These are phyloP conservation scores for Saccharata proteae DNA, from an alignment of 2,329 filamentous ascomycete genomes.

Conservation along the genomic window DNA sequence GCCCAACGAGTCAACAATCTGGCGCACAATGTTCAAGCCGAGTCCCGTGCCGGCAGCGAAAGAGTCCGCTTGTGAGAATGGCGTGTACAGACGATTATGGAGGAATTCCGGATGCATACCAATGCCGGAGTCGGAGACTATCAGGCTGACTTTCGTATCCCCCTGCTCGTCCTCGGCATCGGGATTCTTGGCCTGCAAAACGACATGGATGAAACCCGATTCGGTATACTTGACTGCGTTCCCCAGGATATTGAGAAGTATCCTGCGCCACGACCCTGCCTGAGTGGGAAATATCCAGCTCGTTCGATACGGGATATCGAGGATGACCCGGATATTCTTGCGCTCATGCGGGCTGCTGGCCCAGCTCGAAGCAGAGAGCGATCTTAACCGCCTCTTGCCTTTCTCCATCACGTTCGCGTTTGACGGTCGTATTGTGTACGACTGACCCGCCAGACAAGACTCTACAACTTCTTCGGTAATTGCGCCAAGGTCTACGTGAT, in stretches of 20 bases:
- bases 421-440: no score
- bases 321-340: constrained; percentile 4
- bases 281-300: constrained; percentile 20
- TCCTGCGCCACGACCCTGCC: constrained; percentile 25
- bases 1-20: constrained; percentile 24
- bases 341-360: no score
- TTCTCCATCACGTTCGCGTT: no score
- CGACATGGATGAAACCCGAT: constrained; percentile 24
- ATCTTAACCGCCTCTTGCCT: no score
- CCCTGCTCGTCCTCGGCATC: not conserved
- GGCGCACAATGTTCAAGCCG: constrained; percentile 27
- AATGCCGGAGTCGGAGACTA: constrained; percentile 26
- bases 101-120: constrained; percentile 29
- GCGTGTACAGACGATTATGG: constrained; percentile 23
- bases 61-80: constrained; percentile 28
- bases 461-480: constrained; percentile 7
- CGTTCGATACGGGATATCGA: constrained; percentile 5
- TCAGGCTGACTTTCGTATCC: constrained; percentile 14
- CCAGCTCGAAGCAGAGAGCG: no score
- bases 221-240: constrained; percentile 29
- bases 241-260: constrained; percentile 28
- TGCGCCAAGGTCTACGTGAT: constrained; percentile 4
- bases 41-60: constrained; percentile 27
- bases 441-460: constrained; percentile 3
- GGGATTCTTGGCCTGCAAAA: constrained; percentile 21